Evolutionary conservation across 495 filamentous ascomycete species (phyloP).

Genomic region (Daldinia grandis): DNA sequence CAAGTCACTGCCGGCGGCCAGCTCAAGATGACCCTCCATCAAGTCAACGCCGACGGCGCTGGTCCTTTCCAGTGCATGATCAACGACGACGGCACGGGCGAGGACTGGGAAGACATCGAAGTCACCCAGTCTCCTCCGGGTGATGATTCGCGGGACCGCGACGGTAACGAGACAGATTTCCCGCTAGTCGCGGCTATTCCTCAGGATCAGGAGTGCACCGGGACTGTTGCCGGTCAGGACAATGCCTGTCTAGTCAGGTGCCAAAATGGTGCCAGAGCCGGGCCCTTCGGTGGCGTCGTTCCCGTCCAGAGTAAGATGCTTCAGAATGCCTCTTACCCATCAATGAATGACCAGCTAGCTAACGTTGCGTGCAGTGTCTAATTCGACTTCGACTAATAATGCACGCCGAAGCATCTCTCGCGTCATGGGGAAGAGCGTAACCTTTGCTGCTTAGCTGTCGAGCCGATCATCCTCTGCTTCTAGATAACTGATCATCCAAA

Average conservation of each 20-base stretch:
- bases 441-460: conserved; percentile 6
- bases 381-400: conserved; percentile 19
- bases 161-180: conserved; percentile 52
- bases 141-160: conserved; percentile 47
- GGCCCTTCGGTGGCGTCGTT: conserved; percentile 63
- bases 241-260: conserved; percentile 63
- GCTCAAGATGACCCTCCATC: conserved; percentile 61
- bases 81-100: conserved; percentile 57
- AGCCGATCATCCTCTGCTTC: conserved; percentile 3
- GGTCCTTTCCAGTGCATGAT: conserved; percentile 61
- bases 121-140: conserved; percentile 51
- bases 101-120: conserved; percentile 51
- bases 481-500: conserved; percentile 4
- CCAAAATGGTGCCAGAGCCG: conserved; percentile 59
- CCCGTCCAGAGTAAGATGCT: conserved; percentile 56
- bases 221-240: conserved; percentile 60
- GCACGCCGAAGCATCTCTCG: conserved; percentile 32
- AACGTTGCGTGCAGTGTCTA: conserved; percentile 24
- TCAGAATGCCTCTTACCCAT: background rate
- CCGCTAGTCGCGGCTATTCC: conserved; percentile 57
- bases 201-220: conserved; percentile 58
- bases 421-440: conserved; percentile 27
- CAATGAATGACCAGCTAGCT: conserved; percentile 14
- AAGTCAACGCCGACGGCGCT: conserved; percentile 60
- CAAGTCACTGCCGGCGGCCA: conserved; percentile 58